Conservation (phyloP, 495 filamentous ascomycete genomes). For the Penicillium macrosclerotiorum region DNA sequence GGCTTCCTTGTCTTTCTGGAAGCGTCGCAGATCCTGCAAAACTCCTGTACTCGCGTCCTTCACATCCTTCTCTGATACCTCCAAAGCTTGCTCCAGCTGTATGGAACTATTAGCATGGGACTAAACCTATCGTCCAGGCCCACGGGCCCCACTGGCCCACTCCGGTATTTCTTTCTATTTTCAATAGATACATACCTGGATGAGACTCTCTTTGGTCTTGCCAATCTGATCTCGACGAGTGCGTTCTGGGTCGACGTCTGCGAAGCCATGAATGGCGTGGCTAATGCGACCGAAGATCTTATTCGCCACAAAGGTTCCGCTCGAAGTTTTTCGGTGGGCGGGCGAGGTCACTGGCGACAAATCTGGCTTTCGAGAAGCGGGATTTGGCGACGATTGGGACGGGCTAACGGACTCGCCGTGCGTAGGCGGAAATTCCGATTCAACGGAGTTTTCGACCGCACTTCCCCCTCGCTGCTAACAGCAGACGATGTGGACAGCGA, state of each 20-base stretch:
- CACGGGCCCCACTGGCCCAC: too few relatives aligned
- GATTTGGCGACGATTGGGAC: slow-evolving; percentile 47
- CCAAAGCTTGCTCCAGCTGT: slow-evolving; percentile 84
- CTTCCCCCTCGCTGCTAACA: slow-evolving; percentile 44
- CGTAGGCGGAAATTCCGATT: slow-evolving; percentile 91
- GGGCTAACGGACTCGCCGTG: slow-evolving; percentile 68
- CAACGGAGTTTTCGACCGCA: slow-evolving; percentile 65
- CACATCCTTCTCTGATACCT: slow-evolving; percentile 84
- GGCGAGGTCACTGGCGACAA: slow-evolving; percentile 26
- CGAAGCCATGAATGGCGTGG: slow-evolving; percentile 92
- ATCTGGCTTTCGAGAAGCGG: slow-evolving; percentile 30
- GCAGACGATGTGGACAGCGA: slow-evolving; percentile 60
- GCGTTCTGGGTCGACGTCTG: slow-evolving; percentile 91
- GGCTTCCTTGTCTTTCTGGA: slow-evolving; percentile 91
- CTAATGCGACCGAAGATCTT: slow-evolving; percentile 94
- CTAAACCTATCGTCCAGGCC: too few relatives aligned
- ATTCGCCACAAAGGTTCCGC: slow-evolving; percentile 80
- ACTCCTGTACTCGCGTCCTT: slow-evolving; percentile 85
- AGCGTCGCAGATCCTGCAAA: slow-evolving; percentile 83
- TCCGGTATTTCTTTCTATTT: too few relatives aligned
- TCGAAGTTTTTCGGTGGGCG: slow-evolving; percentile 67
- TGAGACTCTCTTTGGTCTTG: slow-evolving; percentile 78
- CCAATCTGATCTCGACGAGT: slow-evolving; percentile 91
- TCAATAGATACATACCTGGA: slow-evolving; percentile 46
- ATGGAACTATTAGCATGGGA: slow-evolving; percentile 7